phyloP scores from a whole-genome alignment of 805 yeast species.

The Candida pseudofarinosa region DNA sequence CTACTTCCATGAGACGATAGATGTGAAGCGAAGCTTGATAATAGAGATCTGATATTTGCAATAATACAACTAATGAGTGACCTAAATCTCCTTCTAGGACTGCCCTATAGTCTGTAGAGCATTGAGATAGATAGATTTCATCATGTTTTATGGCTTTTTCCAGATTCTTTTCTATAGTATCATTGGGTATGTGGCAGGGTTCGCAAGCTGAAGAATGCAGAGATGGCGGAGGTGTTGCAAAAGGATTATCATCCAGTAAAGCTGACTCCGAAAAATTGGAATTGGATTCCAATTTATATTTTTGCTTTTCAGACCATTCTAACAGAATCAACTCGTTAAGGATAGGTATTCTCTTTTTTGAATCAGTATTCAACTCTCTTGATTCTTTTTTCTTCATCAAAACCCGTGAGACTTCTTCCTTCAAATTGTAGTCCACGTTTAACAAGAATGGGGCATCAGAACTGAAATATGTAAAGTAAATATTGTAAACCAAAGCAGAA shows the following conservation, averaged over 20 bases:
- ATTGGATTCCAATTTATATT: not conserved
- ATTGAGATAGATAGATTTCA: too few relatives aligned
- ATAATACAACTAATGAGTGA: slow-evolving; percentile 10
- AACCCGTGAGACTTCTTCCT: slow-evolving; percentile 37
- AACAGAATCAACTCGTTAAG: not conserved
- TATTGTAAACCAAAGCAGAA: slow-evolving; percentile 55
- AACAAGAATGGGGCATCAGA: slow-evolving; percentile 65
- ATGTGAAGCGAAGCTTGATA: slow-evolving; percentile 48
- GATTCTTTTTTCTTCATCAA: slow-evolving; percentile 8
- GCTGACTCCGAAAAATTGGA: not conserved
- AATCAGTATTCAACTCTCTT: not conserved
- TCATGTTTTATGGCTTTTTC: too few relatives aligned
- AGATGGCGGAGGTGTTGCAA: not conserved
- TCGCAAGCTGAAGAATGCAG: not conserved
- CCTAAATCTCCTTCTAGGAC: not conserved
- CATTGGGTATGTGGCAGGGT: too few relatives aligned
- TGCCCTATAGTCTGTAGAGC: not conserved
- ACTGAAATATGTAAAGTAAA: slow-evolving; percentile 63
- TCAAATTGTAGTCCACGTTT: slow-evolving; percentile 57
- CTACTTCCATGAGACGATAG: slow-evolving; percentile 60
- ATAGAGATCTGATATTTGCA: slow-evolving; percentile 29
- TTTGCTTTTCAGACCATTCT: not conserved
- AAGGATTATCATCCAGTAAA: not conserved
- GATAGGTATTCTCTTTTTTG: not conserved
- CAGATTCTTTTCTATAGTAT: too few relatives aligned